Conservation (phyloP, 306 rosid genomes). For the Fragaria vesca region DNA sequence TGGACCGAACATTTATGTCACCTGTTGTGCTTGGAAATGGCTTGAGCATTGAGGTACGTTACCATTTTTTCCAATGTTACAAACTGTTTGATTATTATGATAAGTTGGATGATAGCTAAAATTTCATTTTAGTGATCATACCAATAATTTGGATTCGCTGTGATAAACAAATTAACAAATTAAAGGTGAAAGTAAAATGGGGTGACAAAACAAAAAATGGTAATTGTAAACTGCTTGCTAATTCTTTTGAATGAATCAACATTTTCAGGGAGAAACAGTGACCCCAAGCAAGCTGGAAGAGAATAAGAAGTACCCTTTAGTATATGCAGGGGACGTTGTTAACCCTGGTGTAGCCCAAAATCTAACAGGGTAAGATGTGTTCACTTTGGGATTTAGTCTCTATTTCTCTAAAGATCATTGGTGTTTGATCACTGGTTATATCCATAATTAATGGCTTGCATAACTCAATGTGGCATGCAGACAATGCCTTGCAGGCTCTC, state of each 20-base stretch:
- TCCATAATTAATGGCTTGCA: background rate
- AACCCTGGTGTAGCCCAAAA: conserved; percentile 28
- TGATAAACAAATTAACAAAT: no score
- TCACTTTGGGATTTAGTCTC: background rate
- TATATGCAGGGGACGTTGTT: conserved; percentile 55
- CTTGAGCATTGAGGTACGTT: conserved; percentile 46
- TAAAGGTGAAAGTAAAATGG: no score
- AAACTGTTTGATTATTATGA: no score
- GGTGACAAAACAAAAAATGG: background rate
- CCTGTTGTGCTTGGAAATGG: conserved; percentile 58
- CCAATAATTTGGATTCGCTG: no score
- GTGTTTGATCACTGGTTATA: background rate
- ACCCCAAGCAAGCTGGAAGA: conserved; percentile 48
- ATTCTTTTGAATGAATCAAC: background rate
- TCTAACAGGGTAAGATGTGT: conserved; percentile 38
- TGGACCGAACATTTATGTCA: conserved; percentile 66
- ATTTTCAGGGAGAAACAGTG: conserved; percentile 69
- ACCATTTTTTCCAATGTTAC: no score
- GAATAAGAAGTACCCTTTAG: conserved; percentile 50
- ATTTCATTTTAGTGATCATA: background rate
- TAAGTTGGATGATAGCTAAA: background rate
- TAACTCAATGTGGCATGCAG: conserved; percentile 38
- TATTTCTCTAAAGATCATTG: background rate
- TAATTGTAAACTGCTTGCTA: background rate
- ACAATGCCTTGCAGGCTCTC: conserved; percentile 61